Base-by-base conservation (phyloP, 106 monocot species). In the Posidonia australis region DNA sequence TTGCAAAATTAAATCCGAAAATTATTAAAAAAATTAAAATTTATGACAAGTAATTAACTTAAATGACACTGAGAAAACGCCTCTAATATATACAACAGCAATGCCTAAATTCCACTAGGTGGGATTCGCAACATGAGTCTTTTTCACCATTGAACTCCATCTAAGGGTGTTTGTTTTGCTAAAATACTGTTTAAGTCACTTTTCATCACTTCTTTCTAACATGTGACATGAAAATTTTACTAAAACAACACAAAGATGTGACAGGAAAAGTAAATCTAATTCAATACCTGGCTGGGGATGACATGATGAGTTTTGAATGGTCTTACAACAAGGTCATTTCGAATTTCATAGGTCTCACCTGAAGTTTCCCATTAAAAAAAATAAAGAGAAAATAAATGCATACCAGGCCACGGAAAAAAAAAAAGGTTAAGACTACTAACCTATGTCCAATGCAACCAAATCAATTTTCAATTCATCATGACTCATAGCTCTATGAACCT, bases 331-430 rank as follows among this genome's bases (percentile, higher is more conserved):
- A 98, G 85, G 60, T 98, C 85, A 82, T 91, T 98, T 47, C 96
- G 77, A 65, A 98, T 76, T 69, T 98, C 90, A 77, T 91, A 98
- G 0, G 96, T 98, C 70, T 98, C 96, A 26, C 91, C 96, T 98
- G 54, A 67, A 65, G 64, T 36, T 51, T 30, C 18, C 42, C 16
- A 68, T 26, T 22, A 47, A 55, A 60, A 20, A 17, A 68, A 22
- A 60, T 17, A 19, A 42, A 46, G 13, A 31, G 59, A n/a, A n/a
- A n/a, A n/a, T n/a, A n/a, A n/a, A n/a, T n/a, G n/a, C n/a, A n/a
- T n/a, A n/a, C n/a, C 41, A n/a, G 68, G n/a, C 27, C 48, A 55
- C 48, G 21, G 9, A 54, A 28, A 46, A 19, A 64, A 60, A 60
- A 6, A 52, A 65, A 12, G 14, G 11, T 25, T 28, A 30, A 70